These are phyloP conservation scores for Cyclostephanos invisitatus DNA, from an alignment of 108 stramenopile genomes.

Conservation along the genomic window DNA sequence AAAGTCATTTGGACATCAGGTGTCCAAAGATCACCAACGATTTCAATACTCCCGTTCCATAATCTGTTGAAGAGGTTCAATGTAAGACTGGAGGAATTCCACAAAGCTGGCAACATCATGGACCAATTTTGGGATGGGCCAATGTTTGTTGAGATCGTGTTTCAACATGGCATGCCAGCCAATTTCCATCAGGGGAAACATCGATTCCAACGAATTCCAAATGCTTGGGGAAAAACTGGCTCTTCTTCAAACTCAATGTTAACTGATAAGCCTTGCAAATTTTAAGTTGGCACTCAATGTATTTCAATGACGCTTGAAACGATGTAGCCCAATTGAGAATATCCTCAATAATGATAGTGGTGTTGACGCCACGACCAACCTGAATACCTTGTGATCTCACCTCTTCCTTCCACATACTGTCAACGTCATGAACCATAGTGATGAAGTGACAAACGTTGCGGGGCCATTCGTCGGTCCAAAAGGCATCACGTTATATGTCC, in stretches of 20 bases:
- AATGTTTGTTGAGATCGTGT: neutral
- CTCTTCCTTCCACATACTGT: neutral
- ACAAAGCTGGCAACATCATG: neutral
- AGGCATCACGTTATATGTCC: too few relatives aligned
- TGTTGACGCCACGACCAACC: neutral
- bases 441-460: too few relatives aligned
- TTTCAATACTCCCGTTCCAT: neutral
- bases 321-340: too few relatives aligned
- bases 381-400: neutral
- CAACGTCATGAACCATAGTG: conserved; percentile 6
- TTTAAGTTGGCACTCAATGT: conserved; percentile 3
- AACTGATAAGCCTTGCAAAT: neutral
- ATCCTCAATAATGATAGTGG: too few relatives aligned
- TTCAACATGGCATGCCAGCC: too few relatives aligned
- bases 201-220: conserved; percentile 18
- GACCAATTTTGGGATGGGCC: neutral
- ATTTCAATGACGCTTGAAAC: neutral
- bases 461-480: neutral
- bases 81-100: neutral
- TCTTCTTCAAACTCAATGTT: too few relatives aligned
- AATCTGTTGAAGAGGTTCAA: neutral
- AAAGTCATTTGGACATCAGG: neutral
- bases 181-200: conserved; percentile 1
- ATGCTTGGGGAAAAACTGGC: conserved; percentile 13
- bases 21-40: neutral